Evolutionary conservation across 192 early-diverging fungal genomes (phyloP).

Genomic region (Pecoramyces ruminantium): DNA sequence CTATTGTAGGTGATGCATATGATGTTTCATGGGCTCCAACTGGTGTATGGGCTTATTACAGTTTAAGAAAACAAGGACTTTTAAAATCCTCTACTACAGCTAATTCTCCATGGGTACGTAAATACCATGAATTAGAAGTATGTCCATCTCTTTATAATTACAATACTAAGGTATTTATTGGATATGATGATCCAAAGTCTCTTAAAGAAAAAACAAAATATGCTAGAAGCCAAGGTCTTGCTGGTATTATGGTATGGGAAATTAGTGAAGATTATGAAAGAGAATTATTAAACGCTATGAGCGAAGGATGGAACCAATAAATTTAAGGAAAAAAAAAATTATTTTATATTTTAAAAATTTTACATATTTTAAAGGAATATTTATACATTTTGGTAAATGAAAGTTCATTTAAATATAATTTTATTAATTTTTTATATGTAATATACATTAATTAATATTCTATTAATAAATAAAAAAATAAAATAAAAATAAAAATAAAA

Average conservation of each 20-base stretch:
- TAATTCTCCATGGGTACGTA: constrained; percentile 30
- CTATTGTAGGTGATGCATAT: not conserved
- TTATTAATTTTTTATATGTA: too few relatives aligned
- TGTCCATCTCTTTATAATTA: constrained; percentile 40
- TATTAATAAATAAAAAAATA: too few relatives aligned
- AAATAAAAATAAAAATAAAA: too few relatives aligned
- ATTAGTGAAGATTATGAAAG: constrained; percentile 1
- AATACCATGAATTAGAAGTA: constrained; percentile 29
- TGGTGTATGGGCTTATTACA: constrained; percentile 46
- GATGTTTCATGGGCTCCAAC: constrained; percentile 3
- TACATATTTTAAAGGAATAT: too few relatives aligned
- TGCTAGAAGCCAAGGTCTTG: constrained; percentile 24
- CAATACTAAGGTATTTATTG: constrained; percentile 42
- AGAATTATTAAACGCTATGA: not conserved
- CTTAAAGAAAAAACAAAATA: constrained; percentile 39
- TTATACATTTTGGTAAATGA: too few relatives aligned
- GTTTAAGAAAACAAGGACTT: constrained; percentile 33
- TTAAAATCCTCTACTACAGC: constrained; percentile 15
- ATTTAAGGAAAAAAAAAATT: too few relatives aligned
- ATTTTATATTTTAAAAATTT: too few relatives aligned
- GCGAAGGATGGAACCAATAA: not conserved
- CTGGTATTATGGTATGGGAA: constrained; percentile 28
- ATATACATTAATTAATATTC: too few relatives aligned
- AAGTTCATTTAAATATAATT: too few relatives aligned
- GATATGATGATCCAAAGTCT: constrained; percentile 61